Percentiles rank a stretch among this genome's conserved stretches.
Conservation (phyloP, 352 stramenopile genomes). For the Peronospora belbahrii region DNA sequence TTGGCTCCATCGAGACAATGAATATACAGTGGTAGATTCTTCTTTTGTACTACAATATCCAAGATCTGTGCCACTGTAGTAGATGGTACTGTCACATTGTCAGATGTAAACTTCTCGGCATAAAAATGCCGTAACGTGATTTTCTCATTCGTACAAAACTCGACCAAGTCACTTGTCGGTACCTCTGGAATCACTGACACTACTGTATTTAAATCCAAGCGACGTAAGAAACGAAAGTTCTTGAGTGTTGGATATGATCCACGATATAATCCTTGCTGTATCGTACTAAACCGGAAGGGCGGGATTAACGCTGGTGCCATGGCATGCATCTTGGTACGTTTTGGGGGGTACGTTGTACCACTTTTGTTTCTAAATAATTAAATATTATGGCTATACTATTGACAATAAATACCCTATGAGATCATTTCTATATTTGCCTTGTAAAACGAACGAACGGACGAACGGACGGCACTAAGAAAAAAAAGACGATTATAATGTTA, state of each 20-base stretch:
- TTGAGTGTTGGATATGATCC: conserved; percentile 81
- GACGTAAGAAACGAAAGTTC: conserved; percentile 77
- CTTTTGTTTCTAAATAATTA: no score
- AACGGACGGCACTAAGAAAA: no score
- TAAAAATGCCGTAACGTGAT: conserved; percentile 75
- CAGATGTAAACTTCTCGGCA: conserved; percentile 83
- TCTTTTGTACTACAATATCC: conserved; percentile 66
- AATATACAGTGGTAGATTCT: conserved; percentile 78
- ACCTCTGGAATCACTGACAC: conserved; percentile 76
- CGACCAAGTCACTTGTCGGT: conserved; percentile 63
- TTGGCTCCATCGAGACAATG: conserved; percentile 85
- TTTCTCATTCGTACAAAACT: conserved; percentile 63
- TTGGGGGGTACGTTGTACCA: conserved; percentile 14
- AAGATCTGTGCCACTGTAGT: conserved; percentile 68
- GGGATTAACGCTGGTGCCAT: conserved; percentile 69
- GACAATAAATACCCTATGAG: no score
- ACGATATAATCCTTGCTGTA: conserved; percentile 75
- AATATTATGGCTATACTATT: no score
- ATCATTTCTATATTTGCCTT: conserved; percentile 8
- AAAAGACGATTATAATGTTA: no score
- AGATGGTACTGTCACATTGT: conserved; percentile 79
- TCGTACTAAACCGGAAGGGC: conserved; percentile 81
- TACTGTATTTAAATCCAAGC: conserved; percentile 67
- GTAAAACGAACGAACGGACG: not conserved
- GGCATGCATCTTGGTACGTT: conserved; percentile 23